phyloP scores from a whole-genome alignment of 2,329 filamentous ascomycete genomes.

The Alternaria incomplexa region DNA sequence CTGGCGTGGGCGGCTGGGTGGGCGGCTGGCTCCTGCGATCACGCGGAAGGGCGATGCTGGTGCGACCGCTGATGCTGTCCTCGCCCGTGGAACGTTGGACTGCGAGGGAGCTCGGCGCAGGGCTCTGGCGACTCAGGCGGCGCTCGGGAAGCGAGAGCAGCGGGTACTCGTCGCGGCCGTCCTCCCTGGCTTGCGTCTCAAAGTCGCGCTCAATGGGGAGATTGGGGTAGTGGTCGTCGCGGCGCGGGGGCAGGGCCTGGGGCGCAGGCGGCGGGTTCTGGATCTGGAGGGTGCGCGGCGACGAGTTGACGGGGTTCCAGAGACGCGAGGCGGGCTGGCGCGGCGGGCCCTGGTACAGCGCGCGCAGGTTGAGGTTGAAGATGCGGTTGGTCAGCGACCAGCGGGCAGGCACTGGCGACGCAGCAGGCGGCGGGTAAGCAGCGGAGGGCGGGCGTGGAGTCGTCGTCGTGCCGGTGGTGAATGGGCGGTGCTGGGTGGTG shows the following conservation, averaged over 20 bases:
- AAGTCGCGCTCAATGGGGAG: conserved; percentile 48
- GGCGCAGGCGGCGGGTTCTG: conserved; percentile 53
- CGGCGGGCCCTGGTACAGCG: conserved; percentile 35
- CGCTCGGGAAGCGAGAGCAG: conserved; percentile 64
- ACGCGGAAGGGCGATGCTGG: conserved; percentile 60
- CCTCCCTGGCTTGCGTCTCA: conserved; percentile 25
- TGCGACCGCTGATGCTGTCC: conserved; percentile 49
- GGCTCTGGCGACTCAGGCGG: conserved; percentile 59
- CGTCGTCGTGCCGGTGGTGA: conserved; percentile 29
- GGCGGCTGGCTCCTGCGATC: conserved; percentile 37
- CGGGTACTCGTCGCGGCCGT: conserved; percentile 59
- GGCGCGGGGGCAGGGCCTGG: neutral
- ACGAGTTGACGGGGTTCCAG: conserved; percentile 68
- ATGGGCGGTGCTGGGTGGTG: conserved; percentile 12
- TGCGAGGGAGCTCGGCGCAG: conserved; percentile 41
- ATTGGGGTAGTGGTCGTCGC: conserved; percentile 46
- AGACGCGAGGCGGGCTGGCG: conserved; percentile 58
- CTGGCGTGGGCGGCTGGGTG: conserved; percentile 33
- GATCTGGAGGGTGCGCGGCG: conserved; percentile 54
- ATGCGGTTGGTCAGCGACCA: conserved; percentile 52
- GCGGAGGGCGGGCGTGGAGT: conserved; percentile 35
- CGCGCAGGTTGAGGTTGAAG: conserved; percentile 45
- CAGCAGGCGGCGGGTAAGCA: conserved; percentile 31
- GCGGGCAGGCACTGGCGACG: conserved; percentile 40
- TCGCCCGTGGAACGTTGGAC: conserved; percentile 50